Evolutionary conservation across 2,329 filamentous ascomycete genomes (phyloP).

Genomic region (Cladophialophora chaetospira): DNA sequence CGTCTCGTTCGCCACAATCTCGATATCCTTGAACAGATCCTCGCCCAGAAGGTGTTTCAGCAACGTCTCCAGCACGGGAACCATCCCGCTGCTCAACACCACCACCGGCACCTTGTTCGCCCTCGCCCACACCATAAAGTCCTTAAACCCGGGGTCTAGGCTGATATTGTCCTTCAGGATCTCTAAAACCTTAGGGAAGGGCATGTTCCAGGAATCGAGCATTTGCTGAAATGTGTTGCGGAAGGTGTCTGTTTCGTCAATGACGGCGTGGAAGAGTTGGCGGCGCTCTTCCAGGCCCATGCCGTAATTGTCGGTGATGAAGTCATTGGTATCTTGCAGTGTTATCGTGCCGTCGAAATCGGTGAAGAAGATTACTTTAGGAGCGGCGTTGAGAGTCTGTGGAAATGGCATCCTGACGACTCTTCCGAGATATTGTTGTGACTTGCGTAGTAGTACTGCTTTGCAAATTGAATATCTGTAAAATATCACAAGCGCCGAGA

Average conservation of each 20-base stretch:
- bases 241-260: slow-evolving; percentile 58
- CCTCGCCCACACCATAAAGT: slow-evolving; percentile 82
- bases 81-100: slow-evolving; percentile 89
- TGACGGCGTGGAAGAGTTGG: slow-evolving; percentile 73
- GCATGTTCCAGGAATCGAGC: slow-evolving; percentile 81
- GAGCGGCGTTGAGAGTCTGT: slow-evolving; percentile 54
- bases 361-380: slow-evolving; percentile 96
- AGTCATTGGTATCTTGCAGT: slow-evolving; percentile 68
- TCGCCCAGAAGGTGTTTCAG: slow-evolving; percentile 80
- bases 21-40: slow-evolving; percentile 68
- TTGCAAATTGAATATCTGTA: too few species aligned
- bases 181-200: slow-evolving; percentile 79
- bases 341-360: slow-evolving; percentile 98
- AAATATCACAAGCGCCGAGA: neutral
- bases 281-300: slow-evolving; percentile 73
- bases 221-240: slow-evolving; percentile 80
- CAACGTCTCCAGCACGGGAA: slow-evolving; percentile 82
- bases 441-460: too few species aligned
- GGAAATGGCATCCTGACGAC: slow-evolving; percentile 30
- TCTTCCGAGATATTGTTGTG: neutral
- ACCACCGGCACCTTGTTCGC: slow-evolving; percentile 87
- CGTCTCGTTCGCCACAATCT: slow-evolving; percentile 89
- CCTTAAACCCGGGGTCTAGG: slow-evolving; percentile 83
- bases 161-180: slow-evolving; percentile 79
- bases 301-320: slow-evolving; percentile 84